Base-by-base conservation (phyloP, 768 basidiomycete species). In the Lactifluus piperatus region DNA sequence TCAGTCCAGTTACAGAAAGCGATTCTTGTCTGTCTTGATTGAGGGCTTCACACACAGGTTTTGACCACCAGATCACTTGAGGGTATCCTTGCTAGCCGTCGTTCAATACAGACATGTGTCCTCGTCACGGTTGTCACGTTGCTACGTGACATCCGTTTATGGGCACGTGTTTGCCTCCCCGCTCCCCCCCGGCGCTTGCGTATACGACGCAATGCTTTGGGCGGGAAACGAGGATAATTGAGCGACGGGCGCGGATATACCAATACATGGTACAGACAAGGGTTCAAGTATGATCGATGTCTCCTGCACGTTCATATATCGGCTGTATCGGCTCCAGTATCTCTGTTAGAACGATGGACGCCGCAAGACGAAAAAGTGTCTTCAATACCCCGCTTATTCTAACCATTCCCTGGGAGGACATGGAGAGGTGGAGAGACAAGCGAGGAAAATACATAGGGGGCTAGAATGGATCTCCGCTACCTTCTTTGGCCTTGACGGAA, bases 41-140 rank as follows among this genome's bases (percentile, higher is more conserved):
- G 27, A 46, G 48, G 24, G 43, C 18, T 61, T 61, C 36, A 56
- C 27, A 54, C 54, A 56, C 49, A 47, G 43, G 29, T 39, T 20
- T 61, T 52, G 60, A 47, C 56, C 45, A 46, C 51, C 50, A 56
- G 54, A 37, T 56, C 32, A 22, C 55, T 61, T 61, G 60, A 61
- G 51, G 50, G 50, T 51, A 44, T 56, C 39, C 59, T 61, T 61
- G 60, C 54, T 61, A 49, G 44, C 46, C 14, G 60, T 56, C 50
- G 60, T 56, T 61, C 55, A 51, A 46, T 41, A 44, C 54, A 56
- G 36, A 56, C 60, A 56, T 47, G 54, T 9, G 55, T 37, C 49
- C 55, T 30, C 51, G 60, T 61, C 60, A 61, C 60, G n/a, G 39
- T 18, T 56, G 60, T 61, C 60, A 61, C 60, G 60, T 56, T 51